phyloP scores from a whole-genome alignment of 2,329 filamentous ascomycete species.

The Aureobasidium lini region DNA sequence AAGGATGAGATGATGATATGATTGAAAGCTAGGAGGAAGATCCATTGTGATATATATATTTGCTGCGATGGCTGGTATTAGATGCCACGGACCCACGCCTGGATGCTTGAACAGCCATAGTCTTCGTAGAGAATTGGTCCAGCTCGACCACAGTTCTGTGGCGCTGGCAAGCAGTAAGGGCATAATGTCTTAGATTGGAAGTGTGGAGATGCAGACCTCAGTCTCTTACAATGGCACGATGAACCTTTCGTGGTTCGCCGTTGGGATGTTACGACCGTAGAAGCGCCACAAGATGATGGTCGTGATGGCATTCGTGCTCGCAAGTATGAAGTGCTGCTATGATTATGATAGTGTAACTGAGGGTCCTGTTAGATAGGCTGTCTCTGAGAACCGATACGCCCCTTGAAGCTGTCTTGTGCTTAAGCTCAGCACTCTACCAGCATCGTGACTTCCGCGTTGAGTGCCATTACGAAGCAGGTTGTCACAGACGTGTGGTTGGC shows the following conservation, averaged over 20 bases:
- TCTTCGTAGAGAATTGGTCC: not conserved
- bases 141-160: not conserved
- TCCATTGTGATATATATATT: not conserved
- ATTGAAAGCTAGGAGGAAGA: not conserved
- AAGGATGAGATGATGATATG: no score
- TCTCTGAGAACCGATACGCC: no score
- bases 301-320: not conserved
- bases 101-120: not conserved
- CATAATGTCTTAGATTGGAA: not conserved
- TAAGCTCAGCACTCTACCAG: no score
- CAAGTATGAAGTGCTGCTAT: no score
- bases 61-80: not conserved
- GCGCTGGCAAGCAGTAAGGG: not conserved
- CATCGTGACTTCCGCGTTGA: no score
- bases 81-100: not conserved
- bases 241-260: conserved; percentile 1
- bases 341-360: no score
- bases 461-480: not conserved
- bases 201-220: not conserved
- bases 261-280: not conserved
- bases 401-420: no score
- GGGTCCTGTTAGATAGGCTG: no score
- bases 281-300: not conserved
- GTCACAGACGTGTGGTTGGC: not conserved
- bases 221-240: not conserved